These are phyloP conservation scores for Debaryomycetaceae sp. DNA, from an alignment of 1,139 yeast genomes.

Conservation along the genomic window DNA sequence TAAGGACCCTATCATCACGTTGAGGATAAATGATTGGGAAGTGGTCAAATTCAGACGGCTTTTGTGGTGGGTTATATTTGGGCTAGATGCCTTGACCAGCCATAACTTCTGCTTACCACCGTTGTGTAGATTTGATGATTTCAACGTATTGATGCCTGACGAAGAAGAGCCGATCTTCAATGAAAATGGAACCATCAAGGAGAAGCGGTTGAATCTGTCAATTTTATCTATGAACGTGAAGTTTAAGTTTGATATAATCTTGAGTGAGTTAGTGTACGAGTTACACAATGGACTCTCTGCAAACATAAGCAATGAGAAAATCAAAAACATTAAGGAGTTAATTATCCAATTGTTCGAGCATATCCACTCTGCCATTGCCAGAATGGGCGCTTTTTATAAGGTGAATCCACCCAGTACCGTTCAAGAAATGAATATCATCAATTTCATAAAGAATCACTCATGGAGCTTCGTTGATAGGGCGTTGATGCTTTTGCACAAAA, in stretches of 20 bases:
- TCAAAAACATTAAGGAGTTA: conserved; percentile 43
- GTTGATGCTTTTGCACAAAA: conserved; percentile 51
- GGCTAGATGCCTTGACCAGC: conserved; percentile 55
- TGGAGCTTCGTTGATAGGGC: conserved; percentile 59
- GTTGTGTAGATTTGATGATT: conserved; percentile 50
- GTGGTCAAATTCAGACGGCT: conserved; percentile 51
- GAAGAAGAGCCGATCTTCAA: conserved; percentile 39
- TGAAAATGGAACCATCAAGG: conserved; percentile 18
- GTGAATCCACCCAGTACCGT: conserved; percentile 28
- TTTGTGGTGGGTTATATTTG: conserved; percentile 66
- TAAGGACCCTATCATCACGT: conserved; percentile 53
- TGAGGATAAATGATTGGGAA: conserved; percentile 45
- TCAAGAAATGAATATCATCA: conserved; percentile 43
- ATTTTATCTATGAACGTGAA: conserved; percentile 49
- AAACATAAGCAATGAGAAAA: conserved; percentile 35
- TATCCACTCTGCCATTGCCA: conserved; percentile 44
- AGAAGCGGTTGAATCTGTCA: conserved; percentile 31
- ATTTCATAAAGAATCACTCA: conserved; percentile 47
- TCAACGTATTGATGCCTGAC: conserved; percentile 53
- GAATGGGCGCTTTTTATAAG: conserved; percentile 22
- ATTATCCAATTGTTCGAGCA: conserved; percentile 47
- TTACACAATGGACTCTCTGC: conserved; percentile 38
- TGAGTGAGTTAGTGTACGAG: conserved; percentile 49
- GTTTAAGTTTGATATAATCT: conserved; percentile 48
- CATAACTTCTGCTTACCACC: conserved; percentile 59